Evolutionary conservation across 768 basidiomycete genomes (phyloP), one percentile per base, ranked within the genome.

Genomic region (Jaapia argillacea): DNA sequence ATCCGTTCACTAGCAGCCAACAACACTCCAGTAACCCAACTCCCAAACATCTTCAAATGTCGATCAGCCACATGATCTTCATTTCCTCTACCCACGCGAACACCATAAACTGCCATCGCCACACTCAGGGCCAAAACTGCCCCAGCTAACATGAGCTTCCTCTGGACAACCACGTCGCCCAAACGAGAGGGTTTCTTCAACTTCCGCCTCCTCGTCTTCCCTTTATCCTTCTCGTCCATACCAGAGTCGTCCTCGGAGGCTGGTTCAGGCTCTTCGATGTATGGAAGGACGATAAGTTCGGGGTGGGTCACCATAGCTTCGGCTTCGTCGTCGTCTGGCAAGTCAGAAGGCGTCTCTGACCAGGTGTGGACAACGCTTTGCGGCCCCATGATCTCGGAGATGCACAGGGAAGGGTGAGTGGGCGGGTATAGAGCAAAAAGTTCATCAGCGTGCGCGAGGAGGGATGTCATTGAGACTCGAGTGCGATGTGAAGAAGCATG

Each of bases 361-460:
- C 85, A 90, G 6, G 87, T 88, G 56, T 71, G 75, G 41, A 86
- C 65, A 27, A 75, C 82, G 53, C 84, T 87, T 52, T 83, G 78
- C 1, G 82, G 84, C 6, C 87, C 87, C 72, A 90, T 77, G 39
- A 84, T 84, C 23, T 66, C 62, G 4, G 70, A 60, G 13, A 85
- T 62, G 3, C 50, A 55, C 10, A 89, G 63, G 1, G 58, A 63
- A 6, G 78, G 70, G 41, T 81, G 71, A 1, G 69, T 64, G 2
- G 83, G 81, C 3, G 85, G 83, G 57, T 71, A 81, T 16, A 54
- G 50, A n/a, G 56, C 49, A 40, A 71, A 75, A 10, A 89, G 74
- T 5, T 61, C 66, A 51, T 86, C 83, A 1, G 85, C 70, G 22
- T 66, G 66, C 4, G 54, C 56, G 18, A 88, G 69, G 23, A 86